Percentiles rank a stretch among this genome's conserved stretches.
phyloP scores from a whole-genome alignment of 805 yeast species.

The Metschnikowia chrysomelidarum region DNA sequence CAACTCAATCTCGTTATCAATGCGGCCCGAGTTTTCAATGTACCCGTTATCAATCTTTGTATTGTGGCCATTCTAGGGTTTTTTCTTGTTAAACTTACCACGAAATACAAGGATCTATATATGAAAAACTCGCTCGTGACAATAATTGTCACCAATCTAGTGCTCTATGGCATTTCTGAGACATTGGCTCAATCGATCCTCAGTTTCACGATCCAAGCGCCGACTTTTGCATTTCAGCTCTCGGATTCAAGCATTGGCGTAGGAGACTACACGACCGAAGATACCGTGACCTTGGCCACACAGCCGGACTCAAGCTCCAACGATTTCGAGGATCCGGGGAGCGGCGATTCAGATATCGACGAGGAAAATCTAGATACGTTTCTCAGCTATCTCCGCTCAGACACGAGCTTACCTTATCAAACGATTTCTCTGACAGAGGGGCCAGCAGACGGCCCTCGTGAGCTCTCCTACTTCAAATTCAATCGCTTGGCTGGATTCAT shows the following conservation, averaged over 20 bases:
- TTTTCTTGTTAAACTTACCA: slow-evolving; percentile 52
- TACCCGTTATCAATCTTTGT: slow-evolving; percentile 57
- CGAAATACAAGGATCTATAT: slow-evolving; percentile 60
- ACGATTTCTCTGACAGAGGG: slow-evolving; percentile 2
- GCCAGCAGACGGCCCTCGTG: not conserved
- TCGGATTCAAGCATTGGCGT: too few species aligned
- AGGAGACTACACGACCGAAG: not conserved
- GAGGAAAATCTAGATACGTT: slow-evolving; percentile 31
- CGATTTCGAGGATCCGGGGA: not conserved
- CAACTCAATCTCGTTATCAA: slow-evolving; percentile 24
- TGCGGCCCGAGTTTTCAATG: slow-evolving; percentile 38
- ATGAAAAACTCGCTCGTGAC: slow-evolving; percentile 67
- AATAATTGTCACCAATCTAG: slow-evolving; percentile 73
- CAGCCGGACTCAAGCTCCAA: not conserved
- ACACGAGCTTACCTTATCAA: slow-evolving; percentile 11
- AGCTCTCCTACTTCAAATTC: slow-evolving; percentile 53
- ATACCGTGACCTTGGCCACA: not conserved
- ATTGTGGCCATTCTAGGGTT: slow-evolving; percentile 49
- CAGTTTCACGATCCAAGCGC: slow-evolving; percentile 21
- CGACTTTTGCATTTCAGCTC: slow-evolving; percentile 4
- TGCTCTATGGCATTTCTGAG: slow-evolving; percentile 88
- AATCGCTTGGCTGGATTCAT: slow-evolving; percentile 74
- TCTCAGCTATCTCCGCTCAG: slow-evolving; percentile 36
- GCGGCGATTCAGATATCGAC: slow-evolving; percentile 25
- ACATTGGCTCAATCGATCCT: slow-evolving; percentile 76